phyloP scores from a whole-genome alignment of 1,284 basidiomycete genomes.

The Boletus austroedulis region DNA sequence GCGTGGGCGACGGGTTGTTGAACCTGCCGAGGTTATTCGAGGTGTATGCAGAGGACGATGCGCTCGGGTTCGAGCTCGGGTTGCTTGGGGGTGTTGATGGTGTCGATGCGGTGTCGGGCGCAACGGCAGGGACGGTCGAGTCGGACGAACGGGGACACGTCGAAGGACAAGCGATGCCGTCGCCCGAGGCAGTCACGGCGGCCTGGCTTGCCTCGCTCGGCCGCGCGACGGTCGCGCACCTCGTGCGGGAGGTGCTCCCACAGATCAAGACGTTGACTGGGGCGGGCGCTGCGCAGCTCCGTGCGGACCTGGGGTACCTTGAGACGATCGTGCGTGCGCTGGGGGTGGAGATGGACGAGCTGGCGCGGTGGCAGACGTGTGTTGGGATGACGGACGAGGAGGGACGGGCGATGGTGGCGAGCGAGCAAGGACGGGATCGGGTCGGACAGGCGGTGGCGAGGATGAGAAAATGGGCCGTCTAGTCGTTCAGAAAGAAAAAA shows the following conservation, averaged over 20 bases:
- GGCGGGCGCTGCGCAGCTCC: conserved; percentile 80
- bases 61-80: conserved; percentile 82
- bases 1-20: conserved; percentile 87
- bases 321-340: conserved; percentile 88
- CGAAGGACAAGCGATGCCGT: conserved; percentile 38
- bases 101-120: background rate
- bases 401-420: conserved; percentile 42
- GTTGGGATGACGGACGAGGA: conserved; percentile 60
- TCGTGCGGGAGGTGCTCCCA: conserved; percentile 65
- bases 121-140: background rate
- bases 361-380: conserved; percentile 73
- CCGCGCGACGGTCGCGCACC: conserved; percentile 69
- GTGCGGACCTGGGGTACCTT: conserved; percentile 85
- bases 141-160: conserved; percentile 31
- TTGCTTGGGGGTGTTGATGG: conserved; percentile 19
- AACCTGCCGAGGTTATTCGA: conserved; percentile 94
- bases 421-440: conserved; percentile 34
- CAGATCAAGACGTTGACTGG: conserved; percentile 57
- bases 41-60: conserved; percentile 89
- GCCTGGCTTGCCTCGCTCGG: conserved; percentile 91
- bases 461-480: conserved; percentile 50
- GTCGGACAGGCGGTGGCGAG: conserved; percentile 46
- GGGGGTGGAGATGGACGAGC: conserved; percentile 76
- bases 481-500: too few relatives aligned
- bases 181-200: conserved; percentile 78